Base-by-base conservation (phyloP, 495 filamentous ascomycete species). In the Xylaria cubensis region DNA sequence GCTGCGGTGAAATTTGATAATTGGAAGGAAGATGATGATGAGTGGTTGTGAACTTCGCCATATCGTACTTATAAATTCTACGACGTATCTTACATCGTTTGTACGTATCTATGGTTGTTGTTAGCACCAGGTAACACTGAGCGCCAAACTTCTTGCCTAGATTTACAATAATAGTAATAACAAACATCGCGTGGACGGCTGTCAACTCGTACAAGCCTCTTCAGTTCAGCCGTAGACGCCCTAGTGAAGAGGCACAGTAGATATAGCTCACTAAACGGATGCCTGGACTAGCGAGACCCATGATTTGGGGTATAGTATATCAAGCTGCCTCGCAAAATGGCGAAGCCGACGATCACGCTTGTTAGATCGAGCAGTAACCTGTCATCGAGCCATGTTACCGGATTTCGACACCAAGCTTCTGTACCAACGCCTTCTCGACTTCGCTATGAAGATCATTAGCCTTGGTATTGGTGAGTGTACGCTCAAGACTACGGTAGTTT, bases 401-500 rank as follows among this genome's bases (percentile, higher is more conserved):
- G 74, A 99, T 82, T 80, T 98, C 93, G 19, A 98, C 93, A 1
- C 92, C 91, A 64, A 97, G 81, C 67, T 87, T 88, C 68, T 87
- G 81, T 39, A 91, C 90, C 67, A 98, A 78, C 64, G 83, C 85
- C 66, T 82, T 75, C 24, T 83, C 81, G 48, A 98, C 89, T 76
- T 82, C 75, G 17, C 89, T 84, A 81, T 99, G 95, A 75, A 97
- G 80, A 32, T 84, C 82, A 79, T 97, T 97, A 5, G 88, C 85
- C 84, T 97, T 92, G 64, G 85, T 83, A 67, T 94, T 95, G 34
- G 88, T 96, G 81, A 99, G 82, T 9, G 97, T 99, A 74, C 89
- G 86, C 82, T 98, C 95, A 74, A 97, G 80, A 78, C 93, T 95
- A 53, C 95, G 86, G 77, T 98, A 99, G 78, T 94, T 95, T 76